A percentile compares a stretch with the other conserved stretches of the same genome.
Evolutionary conservation across 1,284 basidiomycete species (phyloP).

Genomic region (Fistulina hepatica): DNA sequence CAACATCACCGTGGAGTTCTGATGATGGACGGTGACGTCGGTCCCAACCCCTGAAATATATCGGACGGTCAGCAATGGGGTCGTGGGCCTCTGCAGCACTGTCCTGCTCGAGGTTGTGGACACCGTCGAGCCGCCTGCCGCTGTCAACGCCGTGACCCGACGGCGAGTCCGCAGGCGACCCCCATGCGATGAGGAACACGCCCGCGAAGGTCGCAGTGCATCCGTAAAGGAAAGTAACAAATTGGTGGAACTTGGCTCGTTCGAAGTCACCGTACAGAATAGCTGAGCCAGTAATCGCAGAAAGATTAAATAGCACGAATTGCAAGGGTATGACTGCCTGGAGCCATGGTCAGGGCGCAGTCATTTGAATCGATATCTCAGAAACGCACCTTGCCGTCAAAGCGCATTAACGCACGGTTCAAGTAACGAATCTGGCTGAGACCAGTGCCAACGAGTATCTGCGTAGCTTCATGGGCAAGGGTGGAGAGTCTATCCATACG

Average conservation of each 20-base stretch:
- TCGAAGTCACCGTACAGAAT: slow-evolving; percentile 92
- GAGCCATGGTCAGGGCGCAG: slow-evolving; percentile 6
- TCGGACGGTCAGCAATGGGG: slow-evolving; percentile 37
- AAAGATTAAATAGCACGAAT: slow-evolving; percentile 84
- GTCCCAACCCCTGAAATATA: slow-evolving; percentile 26
- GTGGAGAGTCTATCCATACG: slow-evolving; percentile 14
- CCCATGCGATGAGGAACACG: slow-evolving; percentile 74
- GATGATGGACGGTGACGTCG: slow-evolving; percentile 32
- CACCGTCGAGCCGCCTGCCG: slow-evolving; percentile 43
- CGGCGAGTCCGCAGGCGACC: slow-evolving; percentile 35
- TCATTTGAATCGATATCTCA: not conserved
- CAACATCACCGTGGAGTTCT: slow-evolving; percentile 48
- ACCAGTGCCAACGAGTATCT: slow-evolving; percentile 73
- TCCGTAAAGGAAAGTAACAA: slow-evolving; percentile 80
- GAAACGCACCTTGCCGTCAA: slow-evolving; percentile 66
- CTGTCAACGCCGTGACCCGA: slow-evolving; percentile 34
- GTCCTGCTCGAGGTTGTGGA: slow-evolving; percentile 40
- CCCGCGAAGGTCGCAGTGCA: slow-evolving; percentile 77
- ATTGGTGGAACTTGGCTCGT: slow-evolving; percentile 66
- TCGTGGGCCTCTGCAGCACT: slow-evolving; percentile 18
- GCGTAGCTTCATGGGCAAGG: slow-evolving; percentile 9
- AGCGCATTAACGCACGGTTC: slow-evolving; percentile 82
- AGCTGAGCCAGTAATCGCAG: slow-evolving; percentile 85
- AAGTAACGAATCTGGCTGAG: slow-evolving; percentile 86
- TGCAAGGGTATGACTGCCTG: slow-evolving; percentile 89